Conservation (phyloP, 305 asterid species). For the Coffea humblotiana region DNA sequence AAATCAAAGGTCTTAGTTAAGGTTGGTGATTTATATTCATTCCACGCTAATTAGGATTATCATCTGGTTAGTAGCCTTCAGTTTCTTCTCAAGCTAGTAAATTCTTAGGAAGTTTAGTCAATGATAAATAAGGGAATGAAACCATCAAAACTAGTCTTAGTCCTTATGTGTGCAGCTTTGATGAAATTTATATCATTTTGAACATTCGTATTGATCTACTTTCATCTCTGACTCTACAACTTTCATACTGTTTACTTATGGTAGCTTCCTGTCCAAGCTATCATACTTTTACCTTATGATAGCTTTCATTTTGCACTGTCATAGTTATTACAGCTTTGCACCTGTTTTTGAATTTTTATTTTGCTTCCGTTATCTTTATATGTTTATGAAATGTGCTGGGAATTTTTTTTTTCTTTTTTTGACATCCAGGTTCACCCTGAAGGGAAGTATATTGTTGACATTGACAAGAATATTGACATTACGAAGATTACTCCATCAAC, state of each 20-base stretch:
- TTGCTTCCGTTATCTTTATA: neutral
- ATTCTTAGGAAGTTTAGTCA: neutral
- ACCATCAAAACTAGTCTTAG: neutral
- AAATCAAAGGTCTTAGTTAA: constrained; percentile 89
- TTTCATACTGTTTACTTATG: neutral
- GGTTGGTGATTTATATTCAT: constrained; percentile 38
- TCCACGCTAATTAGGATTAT: neutral
- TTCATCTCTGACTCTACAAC: neutral
- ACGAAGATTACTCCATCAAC: constrained; percentile 95
- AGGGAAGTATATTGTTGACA: constrained; percentile 93
- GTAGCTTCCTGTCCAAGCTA: neutral
- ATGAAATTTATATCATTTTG: neutral
- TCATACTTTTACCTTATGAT: too few species aligned
- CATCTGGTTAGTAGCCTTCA: neutral
- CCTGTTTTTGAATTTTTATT: neutral
- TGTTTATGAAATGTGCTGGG: neutral
- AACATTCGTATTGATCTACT: neutral
- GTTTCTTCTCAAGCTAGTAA: neutral
- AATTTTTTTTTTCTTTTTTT: neutral
- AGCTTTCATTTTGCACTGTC: neutral
- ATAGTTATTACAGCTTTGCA: neutral
- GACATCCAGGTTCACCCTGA: constrained; percentile 81
- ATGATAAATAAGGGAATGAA: neutral
- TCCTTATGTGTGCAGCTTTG: too few species aligned
- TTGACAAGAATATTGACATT: constrained; percentile 89